Base-by-base conservation (phyloP, 139 green algal genomes). In the Closterium sp. region DNA sequence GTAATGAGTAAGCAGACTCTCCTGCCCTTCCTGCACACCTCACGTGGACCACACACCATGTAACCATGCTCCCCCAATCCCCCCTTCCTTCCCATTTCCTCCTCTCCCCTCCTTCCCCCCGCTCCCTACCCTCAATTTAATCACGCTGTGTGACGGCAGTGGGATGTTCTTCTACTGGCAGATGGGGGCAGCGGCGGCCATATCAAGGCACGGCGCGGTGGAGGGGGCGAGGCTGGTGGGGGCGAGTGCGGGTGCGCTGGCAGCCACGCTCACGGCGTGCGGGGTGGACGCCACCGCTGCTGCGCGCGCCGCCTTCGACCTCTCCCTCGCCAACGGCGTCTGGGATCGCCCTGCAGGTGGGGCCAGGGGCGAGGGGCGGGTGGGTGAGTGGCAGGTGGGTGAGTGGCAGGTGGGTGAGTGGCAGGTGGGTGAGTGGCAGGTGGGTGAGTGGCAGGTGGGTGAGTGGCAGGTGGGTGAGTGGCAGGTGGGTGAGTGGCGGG, bases 121-220 rank as follows among this genome's bases (percentile, higher is more conserved):
- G n/a, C n/a, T 4, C 32, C 32, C 32, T 4, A 38, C 32, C 32
- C 32, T 38, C 32, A 4, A 4, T 45, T 45, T 6, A 11, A 45
- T 45, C 38, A 45, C 38, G 38, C 4, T 9, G 38, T 2, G 32
- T 45, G 38, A 45, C 38, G 4, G 4, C 91, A 91, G 92, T 6
- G 92, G 92, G 22, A 94, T 94, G 62, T 94, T 94, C 45, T 94
- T 94, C 90, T 94, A 94, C 90, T 94, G 92, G 92, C 92, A 94
- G 73, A 42, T 94, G 89, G 92, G 92, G 11, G 92, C 92, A 45
- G 90, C 70, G 9, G 11, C 62, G 13, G 21, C 19, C 17, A 22
- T 94, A 1, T 32, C 92, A 29, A 11, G 31, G 42, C 92, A 62
- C 70, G 94, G 92, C 1, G 92, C 94, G 29, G 27, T 94, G 85